Evolutionary conservation across 345 rosid species (phyloP).

Genomic region (Aquilaria malaccensis): DNA sequence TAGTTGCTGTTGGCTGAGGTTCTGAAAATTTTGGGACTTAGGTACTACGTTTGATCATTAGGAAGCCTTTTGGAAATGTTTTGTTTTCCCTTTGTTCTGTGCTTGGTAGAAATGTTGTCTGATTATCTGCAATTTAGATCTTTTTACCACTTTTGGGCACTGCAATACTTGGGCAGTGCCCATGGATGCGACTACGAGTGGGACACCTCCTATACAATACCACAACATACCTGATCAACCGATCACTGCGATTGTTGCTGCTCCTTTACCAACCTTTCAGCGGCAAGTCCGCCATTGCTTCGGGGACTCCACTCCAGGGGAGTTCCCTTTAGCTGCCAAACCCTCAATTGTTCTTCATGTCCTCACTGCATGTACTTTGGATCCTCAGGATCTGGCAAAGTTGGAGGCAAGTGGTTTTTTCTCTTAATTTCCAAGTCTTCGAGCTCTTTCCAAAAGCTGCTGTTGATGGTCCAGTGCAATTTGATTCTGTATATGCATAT

Average conservation of each 20-base stretch:
- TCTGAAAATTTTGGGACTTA: background rate
- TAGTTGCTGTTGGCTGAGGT: background rate
- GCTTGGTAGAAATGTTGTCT: too few relatives aligned
- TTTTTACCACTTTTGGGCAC: conserved; percentile 37
- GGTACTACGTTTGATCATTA: conserved; percentile 15
- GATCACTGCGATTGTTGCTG: conserved; percentile 38
- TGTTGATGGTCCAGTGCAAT: conserved; percentile 60
- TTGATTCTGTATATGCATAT: conserved; percentile 28
- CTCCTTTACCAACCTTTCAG: conserved; percentile 47
- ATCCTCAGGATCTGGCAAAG: conserved; percentile 90
- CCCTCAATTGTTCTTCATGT: conserved; percentile 94
- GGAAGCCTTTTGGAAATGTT: conserved; percentile 15
- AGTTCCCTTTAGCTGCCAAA: conserved; percentile 89
- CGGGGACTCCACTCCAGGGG: conserved; percentile 90
- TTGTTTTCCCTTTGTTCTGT: conserved; percentile 9
- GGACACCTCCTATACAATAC: conserved; percentile 55
- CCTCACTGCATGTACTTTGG: conserved; percentile 78
- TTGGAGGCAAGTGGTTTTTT: conserved; percentile 70
- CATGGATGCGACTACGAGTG: conserved; percentile 88
- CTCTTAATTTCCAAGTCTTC: conserved; percentile 2
- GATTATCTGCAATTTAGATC: conserved; percentile 23
- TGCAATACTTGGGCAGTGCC: conserved; percentile 60
- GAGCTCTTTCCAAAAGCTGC: conserved; percentile 17
- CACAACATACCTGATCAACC: conserved; percentile 74
- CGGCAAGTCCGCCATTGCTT: conserved; percentile 71